A percentile compares a stretch with the other conserved stretches of the same genome.
phyloP scores from a whole-genome alignment of 192 early-diverging fungal species.

The Podila clonocystis region DNA sequence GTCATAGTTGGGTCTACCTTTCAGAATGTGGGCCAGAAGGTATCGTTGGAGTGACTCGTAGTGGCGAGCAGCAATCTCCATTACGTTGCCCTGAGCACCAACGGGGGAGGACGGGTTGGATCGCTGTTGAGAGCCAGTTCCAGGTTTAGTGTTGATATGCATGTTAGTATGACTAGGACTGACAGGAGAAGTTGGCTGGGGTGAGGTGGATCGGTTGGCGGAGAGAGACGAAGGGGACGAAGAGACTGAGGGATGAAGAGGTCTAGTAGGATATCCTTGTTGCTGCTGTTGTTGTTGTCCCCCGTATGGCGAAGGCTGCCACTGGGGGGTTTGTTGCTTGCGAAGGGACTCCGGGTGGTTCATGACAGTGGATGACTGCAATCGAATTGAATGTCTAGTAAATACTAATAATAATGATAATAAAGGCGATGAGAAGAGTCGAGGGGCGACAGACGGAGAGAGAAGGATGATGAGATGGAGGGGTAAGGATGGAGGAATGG shows the following conservation, averaged over 20 bases:
- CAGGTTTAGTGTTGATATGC: conserved; percentile 35
- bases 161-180: conserved; percentile 15
- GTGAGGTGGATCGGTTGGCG: conserved; percentile 34
- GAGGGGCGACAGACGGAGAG: neutral
- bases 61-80: conserved; percentile 60
- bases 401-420: neutral
- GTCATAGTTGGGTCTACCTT: conserved; percentile 23
- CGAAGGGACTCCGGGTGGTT: conserved; percentile 4
- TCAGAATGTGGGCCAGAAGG: conserved; percentile 57
- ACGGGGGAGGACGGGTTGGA: conserved; percentile 37
- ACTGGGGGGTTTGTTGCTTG: conserved; percentile 23
- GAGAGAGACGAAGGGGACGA: conserved; percentile 9
- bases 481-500: too few relatives aligned
- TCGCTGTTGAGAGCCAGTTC: neutral
- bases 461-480: neutral
- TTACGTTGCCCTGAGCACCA: conserved; percentile 29
- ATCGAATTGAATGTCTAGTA: neutral
- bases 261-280: conserved; percentile 22
- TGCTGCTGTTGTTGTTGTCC: conserved; percentile 19
- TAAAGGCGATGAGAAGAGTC: neutral
- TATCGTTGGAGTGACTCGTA: conserved; percentile 63
- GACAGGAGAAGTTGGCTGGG: conserved; percentile 33
- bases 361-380: neutral
- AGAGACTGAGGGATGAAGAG: conserved; percentile 25
- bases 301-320: conserved; percentile 17